Percentiles rank a stretch among this genome's conserved stretches.
phyloP scores from a whole-genome alignment of 345 rosid genomes.

The Hibiscus syriacus region DNA sequence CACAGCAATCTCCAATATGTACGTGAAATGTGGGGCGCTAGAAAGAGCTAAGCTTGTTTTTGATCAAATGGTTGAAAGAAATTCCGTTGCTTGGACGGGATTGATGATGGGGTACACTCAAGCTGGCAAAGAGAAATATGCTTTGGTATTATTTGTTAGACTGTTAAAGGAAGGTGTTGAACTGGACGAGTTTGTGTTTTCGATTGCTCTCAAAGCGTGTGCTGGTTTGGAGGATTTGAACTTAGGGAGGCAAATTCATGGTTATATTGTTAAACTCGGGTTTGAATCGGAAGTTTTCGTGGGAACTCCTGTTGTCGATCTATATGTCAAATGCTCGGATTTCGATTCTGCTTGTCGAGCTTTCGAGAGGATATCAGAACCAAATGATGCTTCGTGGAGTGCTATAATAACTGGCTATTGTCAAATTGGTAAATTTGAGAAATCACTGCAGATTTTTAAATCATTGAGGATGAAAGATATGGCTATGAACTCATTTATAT shows the following conservation, averaged over 20 bases:
- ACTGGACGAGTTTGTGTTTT: conserved; percentile 59
- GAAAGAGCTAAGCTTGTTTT: conserved; percentile 51
- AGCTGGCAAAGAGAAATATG: conserved; percentile 37
- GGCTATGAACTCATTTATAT: conserved; percentile 47
- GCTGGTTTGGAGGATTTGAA: conserved; percentile 38
- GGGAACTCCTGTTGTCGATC: conserved; percentile 70
- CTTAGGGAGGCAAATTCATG: conserved; percentile 58
- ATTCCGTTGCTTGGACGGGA: conserved; percentile 52
- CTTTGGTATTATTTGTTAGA: conserved; percentile 33
- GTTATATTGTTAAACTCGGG: conserved; percentile 48
- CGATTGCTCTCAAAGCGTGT: conserved; percentile 63
- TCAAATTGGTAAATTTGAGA: conserved; percentile 48
- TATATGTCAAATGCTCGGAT: conserved; percentile 50
- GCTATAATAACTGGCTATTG: conserved; percentile 54
- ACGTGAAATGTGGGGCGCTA: conserved; percentile 55
- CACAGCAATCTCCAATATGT: conserved; percentile 48
- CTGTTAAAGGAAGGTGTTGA: conserved; percentile 42
- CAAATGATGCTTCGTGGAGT: conserved; percentile 74
- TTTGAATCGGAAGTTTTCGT: conserved; percentile 50
- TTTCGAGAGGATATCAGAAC: conserved; percentile 49
- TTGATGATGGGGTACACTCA: conserved; percentile 55
- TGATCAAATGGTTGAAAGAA: conserved; percentile 43
- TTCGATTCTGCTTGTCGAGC: conserved; percentile 46
- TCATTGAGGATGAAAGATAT: conserved; percentile 38
- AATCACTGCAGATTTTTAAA: conserved; percentile 38